Base-by-base conservation (phyloP, 257 asterid genomes). In the Przewalskia tangutica region DNA sequence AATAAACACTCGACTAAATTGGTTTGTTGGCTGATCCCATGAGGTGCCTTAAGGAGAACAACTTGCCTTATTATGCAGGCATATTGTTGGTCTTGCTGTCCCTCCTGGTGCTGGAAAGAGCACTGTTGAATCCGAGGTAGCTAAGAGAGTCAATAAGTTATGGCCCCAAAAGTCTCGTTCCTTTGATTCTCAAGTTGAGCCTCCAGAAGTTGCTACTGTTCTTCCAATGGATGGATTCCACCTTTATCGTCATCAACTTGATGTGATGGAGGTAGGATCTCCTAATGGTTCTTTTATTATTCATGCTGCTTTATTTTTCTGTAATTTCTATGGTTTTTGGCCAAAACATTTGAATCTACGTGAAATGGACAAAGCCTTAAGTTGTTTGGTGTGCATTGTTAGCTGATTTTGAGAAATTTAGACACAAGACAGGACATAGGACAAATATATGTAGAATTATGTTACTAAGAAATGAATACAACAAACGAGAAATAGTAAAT, bases 181-280 rank as follows among this genome's bases (percentile, higher is more conserved):
- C 85, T 84, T 91, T 87, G 97, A 91, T 89, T 93, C 93, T 81
- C 97, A 86, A 87, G 96, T 90, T 54, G 95, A 90, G 85, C 89
- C 93, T 66, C 93, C 92, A 42, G 93, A 90, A 83, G 92, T 90
- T 67, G 97, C 99, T 55, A 86, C 88, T 6, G 95, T 91, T 84
- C 91, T 95, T 84, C 97, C 98, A 84, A 95, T 94, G 98, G 99
- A 95, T 86, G 99, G 99, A 6, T 95, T 95, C 84, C 99, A 95
- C 89, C 98, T 95, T 56, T 95, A 92, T 84, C 96, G 97, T 44
- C 97, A 85, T 85, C 97, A 95, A 81, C 91, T 95, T 73, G 97
- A 95, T 85, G 89, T 90, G 66, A 94, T 94, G 98, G 89, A 94
- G 98, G 99, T 95, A 81, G 79, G 38, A 42, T 62, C 77, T 83